A percentile compares a stretch with the other conserved stretches of the same genome.
Conservation (phyloP, 2,329 filamentous ascomycete species). For the Fusarium albosuccineum region DNA sequence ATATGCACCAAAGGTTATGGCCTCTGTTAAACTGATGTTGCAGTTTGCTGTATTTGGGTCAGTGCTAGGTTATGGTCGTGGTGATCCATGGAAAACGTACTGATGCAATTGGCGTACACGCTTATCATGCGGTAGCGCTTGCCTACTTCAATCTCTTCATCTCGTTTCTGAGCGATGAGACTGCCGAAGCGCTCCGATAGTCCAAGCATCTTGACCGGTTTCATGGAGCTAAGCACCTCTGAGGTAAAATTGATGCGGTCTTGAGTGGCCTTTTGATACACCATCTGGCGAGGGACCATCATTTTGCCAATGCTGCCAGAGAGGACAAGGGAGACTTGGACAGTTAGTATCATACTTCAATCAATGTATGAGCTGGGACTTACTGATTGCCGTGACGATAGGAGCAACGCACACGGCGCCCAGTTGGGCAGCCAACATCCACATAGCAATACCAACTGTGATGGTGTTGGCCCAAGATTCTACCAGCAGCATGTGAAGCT, state of each 20-base stretch:
- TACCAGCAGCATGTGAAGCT: slow-evolving; percentile 45
- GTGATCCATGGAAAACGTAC: slow-evolving; percentile 30
- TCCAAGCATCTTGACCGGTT: slow-evolving; percentile 53
- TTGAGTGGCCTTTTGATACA: slow-evolving; percentile 51
- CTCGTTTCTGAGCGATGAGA: slow-evolving; percentile 43
- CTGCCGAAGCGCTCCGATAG: slow-evolving; percentile 45
- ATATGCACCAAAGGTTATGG: slow-evolving; percentile 50
- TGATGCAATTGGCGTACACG: slow-evolving; percentile 47
- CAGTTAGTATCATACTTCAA: not conserved
- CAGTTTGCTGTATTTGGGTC: slow-evolving; percentile 40
- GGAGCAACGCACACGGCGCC: slow-evolving; percentile 51
- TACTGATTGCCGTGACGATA: slow-evolving; percentile 49
- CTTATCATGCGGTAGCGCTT: slow-evolving; percentile 44
- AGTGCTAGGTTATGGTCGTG: not conserved
- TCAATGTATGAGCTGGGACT: slow-evolving; percentile 3
- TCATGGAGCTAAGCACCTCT: slow-evolving; percentile 49
- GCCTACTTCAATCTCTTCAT: slow-evolving; percentile 43
- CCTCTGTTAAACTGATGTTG: slow-evolving; percentile 45
- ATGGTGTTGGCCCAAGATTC: slow-evolving; percentile 51
- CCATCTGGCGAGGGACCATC: slow-evolving; percentile 47
- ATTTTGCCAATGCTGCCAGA: slow-evolving; percentile 42
- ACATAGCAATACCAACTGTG: slow-evolving; percentile 50
- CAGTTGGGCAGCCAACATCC: slow-evolving; percentile 49
- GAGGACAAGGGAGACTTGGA: slow-evolving; percentile 40
- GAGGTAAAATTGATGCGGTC: slow-evolving; percentile 51